Conservation (phyloP, 2,329 filamentous ascomycete species). For the Rosellinia necatrix region DNA sequence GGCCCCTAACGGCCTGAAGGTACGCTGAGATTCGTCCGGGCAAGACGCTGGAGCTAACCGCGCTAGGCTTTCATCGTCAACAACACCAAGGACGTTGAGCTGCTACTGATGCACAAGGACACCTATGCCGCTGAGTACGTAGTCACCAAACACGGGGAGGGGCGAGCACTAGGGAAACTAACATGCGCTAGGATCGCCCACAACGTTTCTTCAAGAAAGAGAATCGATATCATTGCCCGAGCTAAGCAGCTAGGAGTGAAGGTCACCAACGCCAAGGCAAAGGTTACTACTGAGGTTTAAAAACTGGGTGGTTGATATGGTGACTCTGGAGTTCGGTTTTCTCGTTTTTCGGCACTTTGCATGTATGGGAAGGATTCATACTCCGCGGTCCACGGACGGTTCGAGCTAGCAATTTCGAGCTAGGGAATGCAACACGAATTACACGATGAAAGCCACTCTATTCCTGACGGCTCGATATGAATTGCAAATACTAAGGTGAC, state of each 20-base stretch:
- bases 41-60: constrained; percentile 9
- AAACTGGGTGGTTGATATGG: constrained; percentile 35
- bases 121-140: constrained; percentile 98
- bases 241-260: constrained; percentile 99
- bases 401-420: constrained; percentile 43
- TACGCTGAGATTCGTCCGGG: not conserved
- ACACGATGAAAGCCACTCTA: constrained; percentile 37
- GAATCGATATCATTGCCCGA: constrained; percentile 95
- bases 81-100: constrained; percentile 94
- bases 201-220: constrained; percentile 97
- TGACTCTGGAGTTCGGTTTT: constrained; percentile 42
- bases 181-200: constrained; percentile 81
- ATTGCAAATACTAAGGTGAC: constrained; percentile 21
- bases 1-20: constrained; percentile 98
- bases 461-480: constrained; percentile 16
- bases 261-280: constrained; percentile 99
- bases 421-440: constrained; percentile 43
- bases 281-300: constrained; percentile 94
- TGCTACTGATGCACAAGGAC: constrained; percentile 99
- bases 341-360: constrained; percentile 44
- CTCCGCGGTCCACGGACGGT: constrained; percentile 43
- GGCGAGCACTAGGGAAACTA: constrained; percentile 39
- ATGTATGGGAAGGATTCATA: constrained; percentile 44
- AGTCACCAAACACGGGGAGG: not conserved
- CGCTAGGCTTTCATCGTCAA: constrained; percentile 85